These are phyloP conservation scores for Ceratocystiopsis brevicomis DNA, from an alignment of 2,329 filamentous ascomycete species.

Conservation along the genomic window DNA sequence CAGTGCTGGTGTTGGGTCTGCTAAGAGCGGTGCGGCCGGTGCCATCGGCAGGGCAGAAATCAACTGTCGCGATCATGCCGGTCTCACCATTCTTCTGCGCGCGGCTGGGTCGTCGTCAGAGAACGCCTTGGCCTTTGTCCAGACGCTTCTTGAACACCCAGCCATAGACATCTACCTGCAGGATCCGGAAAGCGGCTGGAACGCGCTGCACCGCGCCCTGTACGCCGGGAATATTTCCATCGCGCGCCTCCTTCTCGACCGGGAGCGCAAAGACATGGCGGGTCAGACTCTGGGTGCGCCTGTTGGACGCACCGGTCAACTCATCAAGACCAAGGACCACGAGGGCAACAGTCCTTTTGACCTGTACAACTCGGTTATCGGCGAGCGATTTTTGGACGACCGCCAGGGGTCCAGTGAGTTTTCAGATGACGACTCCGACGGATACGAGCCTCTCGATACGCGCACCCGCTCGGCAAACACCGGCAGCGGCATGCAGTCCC, in stretches of 20 bases:
- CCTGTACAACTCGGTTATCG: constrained; percentile 74
- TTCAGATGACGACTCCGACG: constrained; percentile 1
- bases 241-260: constrained; percentile 62
- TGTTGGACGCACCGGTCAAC: constrained; percentile 43
- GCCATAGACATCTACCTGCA: constrained; percentile 71
- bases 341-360: constrained; percentile 93
- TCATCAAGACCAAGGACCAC: constrained; percentile 90
- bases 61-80: constrained; percentile 66
- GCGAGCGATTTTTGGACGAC: constrained; percentile 36
- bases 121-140: constrained; percentile 55
- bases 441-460: not conserved
- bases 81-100: constrained; percentile 69
- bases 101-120: constrained; percentile 57
- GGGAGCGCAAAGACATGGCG: constrained; percentile 47
- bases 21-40: constrained; percentile 17
- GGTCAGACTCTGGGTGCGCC: constrained; percentile 40
- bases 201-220: constrained; percentile 73
- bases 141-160: constrained; percentile 63
- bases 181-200: constrained; percentile 90
- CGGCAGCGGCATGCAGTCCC: constrained; percentile 7
- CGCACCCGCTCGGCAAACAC: constrained; percentile 1
- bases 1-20: constrained; percentile 22
- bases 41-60: constrained; percentile 44
- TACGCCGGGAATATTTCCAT: constrained; percentile 81
- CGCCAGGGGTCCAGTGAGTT: no score